Conservation (phyloP, 352 stramenopile species). For the Globisporangium camurandrum region DNA sequence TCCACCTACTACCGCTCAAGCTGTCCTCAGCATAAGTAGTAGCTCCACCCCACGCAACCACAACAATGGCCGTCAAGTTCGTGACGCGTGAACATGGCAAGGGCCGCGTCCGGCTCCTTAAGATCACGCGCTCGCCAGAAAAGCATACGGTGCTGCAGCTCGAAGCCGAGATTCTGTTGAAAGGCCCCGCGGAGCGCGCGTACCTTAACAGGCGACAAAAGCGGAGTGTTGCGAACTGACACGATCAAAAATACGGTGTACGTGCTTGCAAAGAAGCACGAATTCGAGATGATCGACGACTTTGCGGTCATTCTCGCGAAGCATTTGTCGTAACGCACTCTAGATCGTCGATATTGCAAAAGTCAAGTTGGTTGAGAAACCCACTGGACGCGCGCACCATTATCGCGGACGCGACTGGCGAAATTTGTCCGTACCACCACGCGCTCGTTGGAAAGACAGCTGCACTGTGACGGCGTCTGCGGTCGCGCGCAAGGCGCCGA, state of each 20-base stretch:
- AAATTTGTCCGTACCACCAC: conserved; percentile 56
- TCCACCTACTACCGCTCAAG: too few relatives aligned
- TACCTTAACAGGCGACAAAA: conserved; percentile 86
- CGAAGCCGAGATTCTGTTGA: conserved; percentile 76
- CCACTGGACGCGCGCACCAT: conserved; percentile 61
- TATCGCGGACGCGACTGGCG: conserved; percentile 43
- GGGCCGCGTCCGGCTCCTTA: conserved; percentile 80
- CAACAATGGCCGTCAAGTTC: conserved; percentile 65
- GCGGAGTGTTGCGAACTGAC: conserved; percentile 78
- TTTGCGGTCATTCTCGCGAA: conserved; percentile 83
- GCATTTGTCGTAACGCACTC: conserved; percentile 83
- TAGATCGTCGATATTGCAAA: conserved; percentile 67
- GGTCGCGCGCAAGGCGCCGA: conserved; percentile 35
- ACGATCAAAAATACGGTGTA: conserved; percentile 90
- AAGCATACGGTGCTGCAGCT: conserved; percentile 79
- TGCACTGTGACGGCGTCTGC: conserved; percentile 52
- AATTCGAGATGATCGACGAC: conserved; percentile 83
- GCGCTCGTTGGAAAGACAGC: conserved; percentile 58
- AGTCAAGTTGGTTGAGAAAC: conserved; percentile 72
- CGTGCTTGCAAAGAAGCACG: conserved; percentile 80
- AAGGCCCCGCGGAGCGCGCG: conserved; percentile 64
- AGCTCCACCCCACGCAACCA: not conserved
- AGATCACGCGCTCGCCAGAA: conserved; percentile 69
- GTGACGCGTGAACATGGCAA: conserved; percentile 78
- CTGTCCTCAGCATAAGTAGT: too few relatives aligned